A percentile compares a stretch with the other conserved stretches of the same genome.
phyloP scores from a whole-genome alignment of 805 yeast genomes.

The Lipomyces anomalus region DNA sequence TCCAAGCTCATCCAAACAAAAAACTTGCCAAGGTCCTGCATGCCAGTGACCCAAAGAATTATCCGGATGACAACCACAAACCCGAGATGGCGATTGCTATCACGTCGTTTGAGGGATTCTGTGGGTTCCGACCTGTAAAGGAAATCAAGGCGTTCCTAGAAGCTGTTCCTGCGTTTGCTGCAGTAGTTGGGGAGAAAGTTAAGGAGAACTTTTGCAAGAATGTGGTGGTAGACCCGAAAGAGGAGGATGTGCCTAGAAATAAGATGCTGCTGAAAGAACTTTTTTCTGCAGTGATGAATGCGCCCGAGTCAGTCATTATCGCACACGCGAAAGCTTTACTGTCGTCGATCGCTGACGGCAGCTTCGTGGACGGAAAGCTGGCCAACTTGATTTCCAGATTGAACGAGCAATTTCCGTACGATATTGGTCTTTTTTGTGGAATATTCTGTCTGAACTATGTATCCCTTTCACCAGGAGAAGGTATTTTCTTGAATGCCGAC shows the following conservation, averaged over 20 bases:
- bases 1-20: slow-evolving; percentile 98
- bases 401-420: slow-evolving; percentile 84
- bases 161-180: slow-evolving; percentile 69
- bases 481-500: slow-evolving; percentile 92
- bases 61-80: slow-evolving; percentile 93
- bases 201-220: slow-evolving; percentile 48
- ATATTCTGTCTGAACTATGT: slow-evolving; percentile 89
- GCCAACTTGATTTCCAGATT: slow-evolving; percentile 72
- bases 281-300: slow-evolving; percentile 79
- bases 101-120: slow-evolving; percentile 93
- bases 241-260: slow-evolving; percentile 49
- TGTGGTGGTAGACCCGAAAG: slow-evolving; percentile 34
- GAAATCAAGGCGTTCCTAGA: slow-evolving; percentile 65
- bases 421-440: slow-evolving; percentile 94
- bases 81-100: slow-evolving; percentile 99
- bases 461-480: slow-evolving; percentile 78
- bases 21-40: slow-evolving; percentile 69
- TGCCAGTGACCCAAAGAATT: slow-evolving; percentile 79
- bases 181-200: slow-evolving; percentile 63
- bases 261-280: slow-evolving; percentile 64
- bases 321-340: slow-evolving; percentile 61
- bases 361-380: slow-evolving; percentile 43
- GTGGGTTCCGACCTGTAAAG: slow-evolving; percentile 90
- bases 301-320: slow-evolving; percentile 55
- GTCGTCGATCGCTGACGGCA: slow-evolving; percentile 50